These are phyloP conservation scores for Tricholomella constricta DNA, from an alignment of 768 basidiomycete species.

Conservation along the genomic window DNA sequence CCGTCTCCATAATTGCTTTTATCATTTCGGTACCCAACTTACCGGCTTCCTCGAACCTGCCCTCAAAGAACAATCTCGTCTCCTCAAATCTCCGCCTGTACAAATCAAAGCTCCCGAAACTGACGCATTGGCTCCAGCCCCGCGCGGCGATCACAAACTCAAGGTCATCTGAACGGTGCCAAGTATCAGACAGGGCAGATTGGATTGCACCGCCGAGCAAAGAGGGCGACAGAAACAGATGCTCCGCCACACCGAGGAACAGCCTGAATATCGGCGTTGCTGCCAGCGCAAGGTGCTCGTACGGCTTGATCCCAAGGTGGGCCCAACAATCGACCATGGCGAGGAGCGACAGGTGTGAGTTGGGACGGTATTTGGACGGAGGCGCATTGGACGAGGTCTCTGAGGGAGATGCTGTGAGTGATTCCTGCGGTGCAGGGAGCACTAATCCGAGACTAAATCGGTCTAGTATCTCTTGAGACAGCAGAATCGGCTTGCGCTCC, in stretches of 20 bases:
- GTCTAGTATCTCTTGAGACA: slow-evolving; percentile 85
- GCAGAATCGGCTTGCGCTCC: slow-evolving; percentile 64
- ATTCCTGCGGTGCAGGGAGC: slow-evolving; percentile 15
- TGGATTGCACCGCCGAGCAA: slow-evolving; percentile 71
- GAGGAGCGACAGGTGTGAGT: slow-evolving; percentile 91
- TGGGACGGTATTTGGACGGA: slow-evolving; percentile 49
- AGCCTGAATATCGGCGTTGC: slow-evolving; percentile 96
- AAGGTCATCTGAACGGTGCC: slow-evolving; percentile 86
- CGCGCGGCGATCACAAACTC: slow-evolving; percentile 93
- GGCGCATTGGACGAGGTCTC: slow-evolving; percentile 57
- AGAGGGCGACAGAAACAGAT: slow-evolving; percentile 75
- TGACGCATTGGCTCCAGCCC: slow-evolving; percentile 96
- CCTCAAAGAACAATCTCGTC: slow-evolving; percentile 82
- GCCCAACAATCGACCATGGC: slow-evolving; percentile 99
- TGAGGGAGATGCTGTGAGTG: slow-evolving; percentile 18
- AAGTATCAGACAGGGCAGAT: slow-evolving; percentile 73
- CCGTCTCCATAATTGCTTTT: slow-evolving; percentile 75
- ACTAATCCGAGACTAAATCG: slow-evolving; percentile 77
- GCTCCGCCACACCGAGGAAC: slow-evolving; percentile 96
- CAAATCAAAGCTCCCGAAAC: slow-evolving; percentile 88
- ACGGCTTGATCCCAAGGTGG: slow-evolving; percentile 81
- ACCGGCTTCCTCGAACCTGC: slow-evolving; percentile 84
- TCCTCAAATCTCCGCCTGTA: slow-evolving; percentile 80
- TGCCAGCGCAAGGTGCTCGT: slow-evolving; percentile 87
- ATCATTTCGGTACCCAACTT: slow-evolving; percentile 88